phyloP scores from a whole-genome alignment of 805 yeast genomes.

The Lachancea mirantina region DNA sequence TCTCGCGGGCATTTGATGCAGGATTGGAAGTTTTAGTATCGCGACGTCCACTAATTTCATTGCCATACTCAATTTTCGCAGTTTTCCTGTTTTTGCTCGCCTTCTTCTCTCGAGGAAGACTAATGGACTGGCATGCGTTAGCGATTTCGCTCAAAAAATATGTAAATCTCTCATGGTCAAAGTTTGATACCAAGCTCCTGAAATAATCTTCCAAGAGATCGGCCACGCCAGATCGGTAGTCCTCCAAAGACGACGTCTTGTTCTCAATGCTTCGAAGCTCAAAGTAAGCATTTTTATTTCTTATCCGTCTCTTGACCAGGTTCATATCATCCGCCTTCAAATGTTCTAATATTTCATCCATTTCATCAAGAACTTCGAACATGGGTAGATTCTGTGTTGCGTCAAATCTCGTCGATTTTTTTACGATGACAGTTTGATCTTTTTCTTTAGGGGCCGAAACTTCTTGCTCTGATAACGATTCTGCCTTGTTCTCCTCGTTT shows the following conservation, averaged over 20 bases:
- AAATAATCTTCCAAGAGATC: slow-evolving; percentile 11
- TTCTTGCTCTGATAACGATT: slow-evolving; percentile 2
- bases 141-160: slow-evolving; percentile 2
- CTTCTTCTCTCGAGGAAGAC: slow-evolving; percentile 2
- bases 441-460: slow-evolving; percentile 5
- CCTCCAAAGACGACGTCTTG: not conserved
- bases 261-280: slow-evolving; percentile 9
- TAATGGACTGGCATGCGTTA: slow-evolving; percentile 5
- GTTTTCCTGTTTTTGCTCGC: not conserved
- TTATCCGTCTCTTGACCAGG: slow-evolving; percentile 12
- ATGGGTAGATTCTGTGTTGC: slow-evolving; percentile 12
- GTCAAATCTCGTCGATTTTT: slow-evolving; percentile 6
- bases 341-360: slow-evolving; percentile 17
- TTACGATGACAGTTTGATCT: slow-evolving; percentile 1
- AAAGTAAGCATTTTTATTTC: slow-evolving; percentile 7
- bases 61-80: slow-evolving; percentile 3
- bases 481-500: slow-evolving; percentile 6
- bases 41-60: slow-evolving; percentile 1
- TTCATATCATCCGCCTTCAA: slow-evolving; percentile 13
- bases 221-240: slow-evolving; percentile 2
- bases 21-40: not conserved
- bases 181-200: slow-evolving; percentile 12
- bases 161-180: slow-evolving; percentile 6
- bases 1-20: not conserved
- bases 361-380: slow-evolving; percentile 14